A percentile compares a stretch with the other conserved stretches of the same genome.
Conservation (phyloP, 148 eudicot species). For the Drosera capensis region DNA sequence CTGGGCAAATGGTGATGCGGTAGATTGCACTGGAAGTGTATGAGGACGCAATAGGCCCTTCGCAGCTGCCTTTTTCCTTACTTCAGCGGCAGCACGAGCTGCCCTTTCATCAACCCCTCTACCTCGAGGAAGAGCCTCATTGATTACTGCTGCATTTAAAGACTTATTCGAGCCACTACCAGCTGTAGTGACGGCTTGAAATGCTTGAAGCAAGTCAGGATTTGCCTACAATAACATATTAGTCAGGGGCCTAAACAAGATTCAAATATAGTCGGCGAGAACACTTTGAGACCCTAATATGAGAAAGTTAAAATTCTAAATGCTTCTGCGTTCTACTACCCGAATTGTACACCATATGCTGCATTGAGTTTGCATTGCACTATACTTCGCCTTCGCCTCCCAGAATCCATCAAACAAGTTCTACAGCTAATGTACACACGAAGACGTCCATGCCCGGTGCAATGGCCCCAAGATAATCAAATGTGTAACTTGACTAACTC, state of each 20-base stretch:
- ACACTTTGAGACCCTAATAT: not conserved
- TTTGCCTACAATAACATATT: slow-evolving; percentile 15
- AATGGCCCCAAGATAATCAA: too few species aligned
- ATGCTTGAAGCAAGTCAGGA: slow-evolving; percentile 39
- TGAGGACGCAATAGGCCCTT: slow-evolving; percentile 46
- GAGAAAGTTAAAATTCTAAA: not conserved
- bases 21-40: slow-evolving; percentile 41
- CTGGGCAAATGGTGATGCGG: slow-evolving; percentile 37
- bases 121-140: slow-evolving; percentile 45
- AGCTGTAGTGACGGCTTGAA: slow-evolving; percentile 49
- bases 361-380: too few species aligned
- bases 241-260: not conserved
- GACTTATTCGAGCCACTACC: slow-evolving; percentile 26
- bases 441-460: too few species aligned
- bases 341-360: too few species aligned
- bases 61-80: slow-evolving; percentile 67
- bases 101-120: slow-evolving; percentile 78
- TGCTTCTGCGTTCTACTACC: too few species aligned
- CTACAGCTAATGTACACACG: too few species aligned
- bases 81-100: slow-evolving; percentile 66
- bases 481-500: too few species aligned
- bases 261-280: not conserved
- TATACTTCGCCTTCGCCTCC: too few species aligned
- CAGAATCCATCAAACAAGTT: too few species aligned
- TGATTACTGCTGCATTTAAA: slow-evolving; percentile 20